Percentiles rank a stretch among this genome's conserved stretches.
These are phyloP conservation scores for Phaseolus coccineus DNA, from an alignment of 331 rosid genomes.

Conservation along the genomic window DNA sequence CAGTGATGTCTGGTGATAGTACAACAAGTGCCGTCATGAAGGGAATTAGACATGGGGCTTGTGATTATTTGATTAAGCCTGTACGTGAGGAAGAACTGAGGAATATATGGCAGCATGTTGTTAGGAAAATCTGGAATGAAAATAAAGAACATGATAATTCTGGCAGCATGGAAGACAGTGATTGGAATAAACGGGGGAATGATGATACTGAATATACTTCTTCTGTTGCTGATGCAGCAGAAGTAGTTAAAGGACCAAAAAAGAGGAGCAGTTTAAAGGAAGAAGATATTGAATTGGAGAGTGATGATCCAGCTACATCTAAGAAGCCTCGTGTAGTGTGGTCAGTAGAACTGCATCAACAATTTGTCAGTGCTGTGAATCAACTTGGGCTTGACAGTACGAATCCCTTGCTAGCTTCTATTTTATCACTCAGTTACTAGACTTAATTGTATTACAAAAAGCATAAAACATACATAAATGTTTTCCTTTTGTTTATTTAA, in stretches of 20 bases:
- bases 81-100: constrained; percentile 72
- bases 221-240: constrained; percentile 59
- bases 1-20: constrained; percentile 89
- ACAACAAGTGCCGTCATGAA: constrained; percentile 71
- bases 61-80: constrained; percentile 81
- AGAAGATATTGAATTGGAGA: constrained; percentile 61
- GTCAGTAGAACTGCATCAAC: constrained; percentile 86
- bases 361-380: constrained; percentile 80
- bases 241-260: constrained; percentile 57
- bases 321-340: constrained; percentile 95
- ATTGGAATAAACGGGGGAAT: constrained; percentile 50
- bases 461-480: not conserved
- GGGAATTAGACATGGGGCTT: constrained; percentile 83
- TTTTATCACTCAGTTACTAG: not conserved
- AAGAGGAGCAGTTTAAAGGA: constrained; percentile 55
- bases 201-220: constrained; percentile 68
- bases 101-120: constrained; percentile 92
- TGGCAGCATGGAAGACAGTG: constrained; percentile 65
- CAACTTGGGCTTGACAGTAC: constrained; percentile 93
- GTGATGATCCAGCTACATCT: constrained; percentile 61
- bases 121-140: constrained; percentile 64
- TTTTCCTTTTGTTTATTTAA: constrained; percentile 19
- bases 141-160: constrained; percentile 66
- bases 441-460: constrained; percentile 1
- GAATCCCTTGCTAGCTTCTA: constrained; percentile 43